Evolutionary conservation across 805 yeast species (phyloP), one percentile per base, ranked within the genome.

Genomic region (Zygotorulaspora sp.): DNA sequence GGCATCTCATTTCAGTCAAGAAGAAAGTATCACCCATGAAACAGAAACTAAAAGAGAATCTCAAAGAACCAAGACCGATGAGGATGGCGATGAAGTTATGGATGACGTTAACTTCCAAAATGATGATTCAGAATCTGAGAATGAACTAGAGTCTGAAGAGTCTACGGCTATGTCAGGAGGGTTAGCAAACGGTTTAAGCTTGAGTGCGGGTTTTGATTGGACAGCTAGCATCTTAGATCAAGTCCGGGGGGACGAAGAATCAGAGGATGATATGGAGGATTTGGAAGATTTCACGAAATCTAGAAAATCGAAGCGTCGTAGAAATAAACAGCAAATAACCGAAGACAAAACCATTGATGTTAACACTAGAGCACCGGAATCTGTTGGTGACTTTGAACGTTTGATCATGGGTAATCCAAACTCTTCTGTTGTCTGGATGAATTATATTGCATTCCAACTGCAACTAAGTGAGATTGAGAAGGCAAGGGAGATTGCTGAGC

Each of bases 401-500:
- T 67, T 92, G 48, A 72, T 92, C 38, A 75, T 92, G 43, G 94
- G 97, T 59, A 83, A 83, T 58, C 97, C 98, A 32, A 83, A 86
- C 67, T 86, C 96, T 2, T 90, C 98, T 1, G 75, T 89, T 23
- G 65, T 87, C 40, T 92, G 98, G 98, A 90, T 92, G 85, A 86
- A 89, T 65, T 92, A 84, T 66, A 92, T 92, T 96, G 89, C 97
- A 3, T 92, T 90, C 82, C 96, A 89, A 63, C 72, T 92, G 47
- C 96, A 89, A 63, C 71, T 90, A 46, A 84, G 96, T 68, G 98
- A 92, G 63, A 69, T 88, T 42, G 97, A 90, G 25, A 87, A 85
- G 64, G 96, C 97, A 7, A 78, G 98, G 52, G 95, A 86, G 60
- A 78, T 92, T 52, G 97, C 86, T 30, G 84, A 82, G 52, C 77